These are phyloP conservation scores for Fraxinus floribunda DNA, from an alignment of 305 asterid species.

Conservation along the genomic window DNA sequence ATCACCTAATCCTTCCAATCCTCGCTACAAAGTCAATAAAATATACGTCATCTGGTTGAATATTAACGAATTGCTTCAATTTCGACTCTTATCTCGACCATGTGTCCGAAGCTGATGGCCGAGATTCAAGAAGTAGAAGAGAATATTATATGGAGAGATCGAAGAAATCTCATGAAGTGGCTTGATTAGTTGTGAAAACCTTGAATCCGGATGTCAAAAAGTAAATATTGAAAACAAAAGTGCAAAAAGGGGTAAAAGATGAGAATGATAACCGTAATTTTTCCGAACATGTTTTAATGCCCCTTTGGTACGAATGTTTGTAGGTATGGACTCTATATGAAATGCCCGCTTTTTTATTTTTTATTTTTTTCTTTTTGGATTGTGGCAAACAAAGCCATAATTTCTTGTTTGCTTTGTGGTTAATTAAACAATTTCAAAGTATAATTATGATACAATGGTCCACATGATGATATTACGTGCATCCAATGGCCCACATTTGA, in stretches of 20 bases:
- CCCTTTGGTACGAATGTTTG: background rate
- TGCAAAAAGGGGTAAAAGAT: background rate
- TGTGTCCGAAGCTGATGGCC: background rate
- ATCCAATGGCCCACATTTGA: background rate
- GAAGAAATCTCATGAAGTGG: background rate
- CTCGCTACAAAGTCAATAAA: background rate
- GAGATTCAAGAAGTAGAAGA: background rate
- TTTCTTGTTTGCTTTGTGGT: background rate
- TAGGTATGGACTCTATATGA: background rate
- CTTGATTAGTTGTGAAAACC: background rate
- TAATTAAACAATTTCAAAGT: background rate
- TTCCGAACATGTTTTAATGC: background rate
- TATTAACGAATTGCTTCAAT: background rate
- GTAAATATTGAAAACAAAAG: background rate
- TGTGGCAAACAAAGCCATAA: background rate
- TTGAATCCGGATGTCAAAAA: background rate
- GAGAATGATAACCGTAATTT: background rate
- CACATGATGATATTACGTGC: slow-evolving; percentile 1
- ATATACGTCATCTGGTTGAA: background rate
- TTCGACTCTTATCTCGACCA: background rate
- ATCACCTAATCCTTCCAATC: background rate
- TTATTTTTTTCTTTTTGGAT: background rate
- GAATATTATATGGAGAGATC: background rate
- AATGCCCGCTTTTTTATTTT: background rate
- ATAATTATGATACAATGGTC: background rate